These are phyloP conservation scores for Solanum lycopersicoides DNA, from an alignment of 257 asterid species.

Conservation along the genomic window DNA sequence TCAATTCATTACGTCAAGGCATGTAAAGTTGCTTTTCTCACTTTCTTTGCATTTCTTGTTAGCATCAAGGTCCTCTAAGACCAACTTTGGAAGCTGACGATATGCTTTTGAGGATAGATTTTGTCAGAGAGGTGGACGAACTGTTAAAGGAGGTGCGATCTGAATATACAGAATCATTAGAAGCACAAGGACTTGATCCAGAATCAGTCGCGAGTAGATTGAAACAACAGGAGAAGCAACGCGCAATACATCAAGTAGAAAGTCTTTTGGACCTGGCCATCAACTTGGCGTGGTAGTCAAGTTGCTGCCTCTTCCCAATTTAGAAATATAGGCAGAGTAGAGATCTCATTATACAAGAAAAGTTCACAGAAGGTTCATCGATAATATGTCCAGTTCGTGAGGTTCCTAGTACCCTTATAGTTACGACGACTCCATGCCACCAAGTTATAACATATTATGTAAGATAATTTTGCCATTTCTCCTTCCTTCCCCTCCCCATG, in stretches of 20 bases:
- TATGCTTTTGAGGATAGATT: constrained; percentile 75
- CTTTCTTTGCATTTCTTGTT: neutral
- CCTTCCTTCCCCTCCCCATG: neutral
- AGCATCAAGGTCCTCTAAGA: constrained; percentile 86
- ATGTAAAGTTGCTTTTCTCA: neutral
- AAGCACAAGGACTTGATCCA: constrained; percentile 52
- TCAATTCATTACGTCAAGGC: too few relatives aligned
- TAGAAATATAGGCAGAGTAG: neutral
- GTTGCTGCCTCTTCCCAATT: neutral
- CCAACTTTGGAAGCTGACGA: constrained; percentile 54
- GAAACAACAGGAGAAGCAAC: constrained; percentile 87
- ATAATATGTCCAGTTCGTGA: neutral
- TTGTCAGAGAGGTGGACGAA: constrained; percentile 69
- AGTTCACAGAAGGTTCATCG: neutral
- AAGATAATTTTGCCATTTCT: neutral
- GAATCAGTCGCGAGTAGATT: constrained; percentile 66
- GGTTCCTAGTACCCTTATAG: neutral
- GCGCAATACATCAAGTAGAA: constrained; percentile 66
- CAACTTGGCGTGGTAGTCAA: constrained; percentile 54
- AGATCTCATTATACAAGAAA: neutral
- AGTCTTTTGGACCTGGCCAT: constrained; percentile 70
- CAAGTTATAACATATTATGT: neutral
- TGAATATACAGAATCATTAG: constrained; percentile 27
- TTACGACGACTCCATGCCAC: neutral
- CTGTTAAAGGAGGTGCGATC: constrained; percentile 66